phyloP scores from a whole-genome alignment of 2,329 filamentous ascomycete species.

The Aspergillus jensenii region DNA sequence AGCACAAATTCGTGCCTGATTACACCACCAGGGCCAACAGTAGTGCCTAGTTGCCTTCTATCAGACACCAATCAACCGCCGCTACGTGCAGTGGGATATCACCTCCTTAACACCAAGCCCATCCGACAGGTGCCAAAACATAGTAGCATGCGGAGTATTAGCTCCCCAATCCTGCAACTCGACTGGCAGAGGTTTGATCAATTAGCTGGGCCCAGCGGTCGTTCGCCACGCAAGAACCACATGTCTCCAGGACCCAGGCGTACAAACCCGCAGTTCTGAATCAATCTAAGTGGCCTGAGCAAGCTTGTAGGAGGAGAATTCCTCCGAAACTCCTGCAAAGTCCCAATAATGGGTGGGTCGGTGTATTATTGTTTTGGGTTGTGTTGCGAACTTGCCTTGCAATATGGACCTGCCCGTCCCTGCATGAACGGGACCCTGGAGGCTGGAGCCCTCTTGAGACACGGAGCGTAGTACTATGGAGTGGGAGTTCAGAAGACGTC shows the following conservation, averaged over 20 bases:
- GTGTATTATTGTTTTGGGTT: background rate
- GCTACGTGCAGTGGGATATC: background rate
- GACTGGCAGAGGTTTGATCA: background rate
- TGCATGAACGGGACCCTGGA: background rate
- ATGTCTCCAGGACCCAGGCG: background rate
- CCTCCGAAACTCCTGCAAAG: background rate
- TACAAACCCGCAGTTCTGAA: background rate
- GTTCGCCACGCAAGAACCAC: background rate
- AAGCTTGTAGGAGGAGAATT: background rate
- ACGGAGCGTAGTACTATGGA: background rate
- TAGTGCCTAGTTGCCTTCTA: background rate
- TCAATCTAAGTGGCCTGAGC: background rate
- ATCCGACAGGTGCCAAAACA: background rate
- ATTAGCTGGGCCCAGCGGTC: background rate
- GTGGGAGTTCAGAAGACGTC: background rate
- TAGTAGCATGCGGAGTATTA: background rate
- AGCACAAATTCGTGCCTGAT: background rate
- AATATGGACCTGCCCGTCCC: background rate
- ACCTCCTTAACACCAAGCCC: background rate
- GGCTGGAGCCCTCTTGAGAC: background rate
- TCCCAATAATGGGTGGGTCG: background rate
- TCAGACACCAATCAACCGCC: background rate
- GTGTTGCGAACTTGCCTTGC: background rate
- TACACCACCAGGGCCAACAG: background rate
- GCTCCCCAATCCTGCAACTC: background rate